phyloP scores from a whole-genome alignment of 2,329 filamentous ascomycete species.

The Botrytis deweyae region DNA sequence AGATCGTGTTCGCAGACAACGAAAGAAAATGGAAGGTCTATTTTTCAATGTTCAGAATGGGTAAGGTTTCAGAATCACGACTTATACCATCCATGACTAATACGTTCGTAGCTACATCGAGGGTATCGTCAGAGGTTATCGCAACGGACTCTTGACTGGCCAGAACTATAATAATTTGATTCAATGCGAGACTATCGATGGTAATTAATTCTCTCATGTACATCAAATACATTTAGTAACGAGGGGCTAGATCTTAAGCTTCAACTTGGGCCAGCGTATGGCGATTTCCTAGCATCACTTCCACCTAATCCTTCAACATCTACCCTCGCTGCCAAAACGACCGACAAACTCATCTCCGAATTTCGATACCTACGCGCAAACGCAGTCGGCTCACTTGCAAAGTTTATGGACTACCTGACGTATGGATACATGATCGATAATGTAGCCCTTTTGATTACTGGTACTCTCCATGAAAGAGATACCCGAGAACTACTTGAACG shows the following conservation, averaged over 20 bases:
- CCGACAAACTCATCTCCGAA: constrained; percentile 96
- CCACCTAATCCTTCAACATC: constrained; percentile 97
- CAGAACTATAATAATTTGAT: constrained; percentile 94
- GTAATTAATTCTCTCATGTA: constrained; percentile 48
- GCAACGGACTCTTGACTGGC: constrained; percentile 85
- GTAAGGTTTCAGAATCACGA: constrained; percentile 47
- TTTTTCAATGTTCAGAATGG: constrained; percentile 94
- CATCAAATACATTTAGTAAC: constrained; percentile 19
- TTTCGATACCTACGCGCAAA: constrained; percentile 96
- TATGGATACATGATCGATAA: constrained; percentile 99
- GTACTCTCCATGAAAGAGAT: constrained; percentile 94
- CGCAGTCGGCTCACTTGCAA: constrained; percentile 83
- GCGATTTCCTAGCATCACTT: constrained; percentile 90
- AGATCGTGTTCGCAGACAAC: constrained; percentile 19
- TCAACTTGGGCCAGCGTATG: constrained; percentile 93
- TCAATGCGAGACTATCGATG: constrained; percentile 97
- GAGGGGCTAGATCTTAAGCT: constrained; percentile 80
- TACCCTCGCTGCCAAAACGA: constrained; percentile 88
- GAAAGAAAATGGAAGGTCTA: constrained; percentile 75
- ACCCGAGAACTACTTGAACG: constrained; percentile 92
- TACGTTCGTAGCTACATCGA: constrained; percentile 76
- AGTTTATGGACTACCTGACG: constrained; percentile 97
- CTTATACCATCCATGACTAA: constrained; percentile 28
- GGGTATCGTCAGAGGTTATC: constrained; percentile 94
- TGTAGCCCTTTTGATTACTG: constrained; percentile 94